Evolutionary conservation across 495 filamentous ascomycete genomes (phyloP).

Genomic region (Penicillium turbatum): DNA sequence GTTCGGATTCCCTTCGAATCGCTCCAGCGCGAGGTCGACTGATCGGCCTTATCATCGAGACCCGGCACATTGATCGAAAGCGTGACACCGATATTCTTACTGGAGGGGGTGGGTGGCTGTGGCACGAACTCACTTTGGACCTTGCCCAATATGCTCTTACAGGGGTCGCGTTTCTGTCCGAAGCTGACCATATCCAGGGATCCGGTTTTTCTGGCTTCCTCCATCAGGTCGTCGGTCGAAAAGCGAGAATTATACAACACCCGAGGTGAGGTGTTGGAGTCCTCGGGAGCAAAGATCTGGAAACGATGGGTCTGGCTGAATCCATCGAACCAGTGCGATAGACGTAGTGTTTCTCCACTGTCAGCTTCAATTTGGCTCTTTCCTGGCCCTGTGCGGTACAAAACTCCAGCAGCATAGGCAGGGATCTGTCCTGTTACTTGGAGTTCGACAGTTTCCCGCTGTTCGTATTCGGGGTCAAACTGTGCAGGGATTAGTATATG

Average conservation of each 20-base stretch:
- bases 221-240: conserved; percentile 53
- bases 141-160: conserved; percentile 63
- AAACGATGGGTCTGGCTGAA: conserved; percentile 72
- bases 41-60: conserved; percentile 17
- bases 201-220: conserved; percentile 52
- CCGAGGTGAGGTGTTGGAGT: conserved; percentile 22
- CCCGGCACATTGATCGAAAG: conserved; percentile 57
- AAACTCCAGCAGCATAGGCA: conserved; percentile 52
- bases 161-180: conserved; percentile 63
- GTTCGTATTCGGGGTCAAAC: conserved; percentile 51
- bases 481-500: conserved; percentile 17
- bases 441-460: conserved; percentile 46
- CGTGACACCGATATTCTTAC: conserved; percentile 55
- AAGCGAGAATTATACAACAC: conserved; percentile 72
- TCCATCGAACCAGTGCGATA: conserved; percentile 78
- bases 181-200: conserved; percentile 47
- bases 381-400: conserved; percentile 73
- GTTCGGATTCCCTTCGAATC: conserved; percentile 35
- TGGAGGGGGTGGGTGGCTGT: conserved; percentile 20
- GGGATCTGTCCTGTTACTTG: conserved; percentile 47
- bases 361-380: conserved; percentile 53
- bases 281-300: conserved; percentile 47
- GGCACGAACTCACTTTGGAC: conserved; percentile 51
- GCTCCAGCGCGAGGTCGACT: conserved; percentile 16
- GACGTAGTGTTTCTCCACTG: conserved; percentile 49